Base-by-base conservation (phyloP, 2,329 filamentous ascomycete genomes). In the Exophiala alcalophila region DNA sequence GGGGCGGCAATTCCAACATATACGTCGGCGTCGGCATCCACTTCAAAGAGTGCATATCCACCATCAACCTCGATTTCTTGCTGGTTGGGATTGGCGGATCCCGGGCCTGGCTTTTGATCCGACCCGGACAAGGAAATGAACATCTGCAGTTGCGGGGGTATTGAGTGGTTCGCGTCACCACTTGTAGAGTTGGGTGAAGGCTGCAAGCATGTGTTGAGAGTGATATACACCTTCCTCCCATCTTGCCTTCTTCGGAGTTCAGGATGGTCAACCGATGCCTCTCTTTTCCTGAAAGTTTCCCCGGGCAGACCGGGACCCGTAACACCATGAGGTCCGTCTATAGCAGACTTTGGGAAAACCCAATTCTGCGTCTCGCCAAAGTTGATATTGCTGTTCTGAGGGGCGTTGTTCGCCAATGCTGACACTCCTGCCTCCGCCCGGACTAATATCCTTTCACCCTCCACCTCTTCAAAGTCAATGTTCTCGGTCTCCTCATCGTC, bases 151-250 rank as follows among this genome's bases (percentile, higher is more conserved):
- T 94, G 89, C 1, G 85, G 83, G 9, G 85, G 77, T 1, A 69
- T 56, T 8, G 54, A 59, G 10, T 66, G 63, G 37, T 66, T 57
- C 2, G 58, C 58, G 1, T 66, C 70, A 16, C 69, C 67, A 8
- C 69, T 65, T 2, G 69, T 68, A 6, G 66, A 68, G 27, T 76
- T 77, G 27, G 73, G 70, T 14, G 65, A 61, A 9, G 91, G 92
- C 57, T 94, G 88, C 18, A 78, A 65, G 64, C 92, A 98, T 1
- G 86, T 90, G 54, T 89, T 97, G 29, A 89, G 80, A 2, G 89
- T 89, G 40, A 98, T 74, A 63, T 84, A 96, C 3, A 97, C 31
- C 23, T 20, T 50, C 18, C 16, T 52, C 25, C 34, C 42, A 20
- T 30, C 48, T 40, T 47, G 50, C 38, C 58, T 40, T 40, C 38